Evolutionary conservation across 2,329 filamentous ascomycete genomes (phyloP), one percentile per base, ranked within the genome.

Genomic region (Sporothrix euskadiensis): DNA sequence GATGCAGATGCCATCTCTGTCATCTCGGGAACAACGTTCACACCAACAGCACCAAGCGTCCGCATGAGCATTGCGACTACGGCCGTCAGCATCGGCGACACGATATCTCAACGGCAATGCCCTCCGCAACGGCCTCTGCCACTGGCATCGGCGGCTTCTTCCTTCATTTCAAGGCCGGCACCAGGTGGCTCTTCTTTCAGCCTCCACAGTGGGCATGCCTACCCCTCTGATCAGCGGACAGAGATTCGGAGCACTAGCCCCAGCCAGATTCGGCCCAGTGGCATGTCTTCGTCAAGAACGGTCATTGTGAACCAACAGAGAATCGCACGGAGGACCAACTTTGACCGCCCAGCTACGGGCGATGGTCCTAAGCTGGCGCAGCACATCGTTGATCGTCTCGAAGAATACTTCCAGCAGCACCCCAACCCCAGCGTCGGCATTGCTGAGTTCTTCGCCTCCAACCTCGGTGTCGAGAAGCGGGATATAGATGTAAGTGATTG

Each of bases 401-500:
- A 89, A 71, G 83, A 85, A 35, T 88, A 88, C 74, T 89, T 86
- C 75, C 82, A 84, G 35, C 80, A 80, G 7, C 82, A 87, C 39
- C 81, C 85, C 1, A 78, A 83, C 1, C 87, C 87, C 1, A 86
- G 82, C 57, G 82, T 86, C 65, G 84, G 83, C 0, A 83, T 87
- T 56, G 84, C 84, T 49, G 86, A 86, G 56, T 85, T 87, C 77
- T 80, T 88, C 57, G 86, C 87, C 10, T 88, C 87, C 0, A 88
- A 85, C 56, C 79, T 88, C 2, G 85, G 85, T 16, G 84, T 87
- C 32, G 85, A 88, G 72, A 82, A 83, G 3, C 80, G 81, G 66
- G 85, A 88, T 75, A 82, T 89, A 39, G 83, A 87, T 56, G 75
- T 76, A 49, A 56, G 75, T 70, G 1, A 47, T 14, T 26, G 9